Evolutionary conservation across 306 rosid genomes (phyloP).

Genomic region (Rosa lucieae): DNA sequence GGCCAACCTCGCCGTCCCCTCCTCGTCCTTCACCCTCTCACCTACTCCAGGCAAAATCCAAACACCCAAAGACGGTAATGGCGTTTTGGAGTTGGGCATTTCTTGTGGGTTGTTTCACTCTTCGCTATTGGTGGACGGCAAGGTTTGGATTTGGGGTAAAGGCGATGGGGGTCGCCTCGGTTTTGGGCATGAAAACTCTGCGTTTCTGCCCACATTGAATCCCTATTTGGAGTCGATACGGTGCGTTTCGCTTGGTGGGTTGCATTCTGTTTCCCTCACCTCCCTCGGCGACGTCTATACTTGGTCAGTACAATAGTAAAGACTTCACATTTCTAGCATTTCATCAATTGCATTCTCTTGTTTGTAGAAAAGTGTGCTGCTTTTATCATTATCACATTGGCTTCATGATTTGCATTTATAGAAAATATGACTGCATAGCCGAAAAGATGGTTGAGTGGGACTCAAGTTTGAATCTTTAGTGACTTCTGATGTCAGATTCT

Average conservation of each 20-base stretch:
- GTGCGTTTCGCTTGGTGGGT: constrained; percentile 68
- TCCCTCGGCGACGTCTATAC: constrained; percentile 65
- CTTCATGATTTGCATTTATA: not conserved
- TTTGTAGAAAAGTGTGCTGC: not conserved
- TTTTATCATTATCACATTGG: not conserved
- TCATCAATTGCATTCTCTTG: not conserved
- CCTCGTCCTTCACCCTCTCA: constrained; percentile 51
- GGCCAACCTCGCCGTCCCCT: constrained; percentile 57
- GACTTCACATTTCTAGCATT: constrained; percentile 14
- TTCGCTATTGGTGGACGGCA: constrained; percentile 57
- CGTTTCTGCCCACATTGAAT: constrained; percentile 72
- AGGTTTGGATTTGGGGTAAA: constrained; percentile 92
- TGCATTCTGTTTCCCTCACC: constrained; percentile 76
- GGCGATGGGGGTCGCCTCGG: constrained; percentile 95
- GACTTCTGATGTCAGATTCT: not conserved
- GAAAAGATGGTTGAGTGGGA: not conserved
- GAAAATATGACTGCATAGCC: not conserved
- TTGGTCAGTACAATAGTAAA: constrained; percentile 62
- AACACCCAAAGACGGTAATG: constrained; percentile 1
- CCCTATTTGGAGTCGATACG: constrained; percentile 58
- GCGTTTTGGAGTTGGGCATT: constrained; percentile 54
- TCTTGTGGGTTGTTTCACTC: constrained; percentile 97
- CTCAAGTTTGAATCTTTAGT: not conserved
- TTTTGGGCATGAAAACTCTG: constrained; percentile 73
- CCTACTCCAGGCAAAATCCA: constrained; percentile 50